These are phyloP conservation scores for Microdochium trichocladiopsis DNA, from an alignment of 2,329 filamentous ascomycete species.

Conservation along the genomic window DNA sequence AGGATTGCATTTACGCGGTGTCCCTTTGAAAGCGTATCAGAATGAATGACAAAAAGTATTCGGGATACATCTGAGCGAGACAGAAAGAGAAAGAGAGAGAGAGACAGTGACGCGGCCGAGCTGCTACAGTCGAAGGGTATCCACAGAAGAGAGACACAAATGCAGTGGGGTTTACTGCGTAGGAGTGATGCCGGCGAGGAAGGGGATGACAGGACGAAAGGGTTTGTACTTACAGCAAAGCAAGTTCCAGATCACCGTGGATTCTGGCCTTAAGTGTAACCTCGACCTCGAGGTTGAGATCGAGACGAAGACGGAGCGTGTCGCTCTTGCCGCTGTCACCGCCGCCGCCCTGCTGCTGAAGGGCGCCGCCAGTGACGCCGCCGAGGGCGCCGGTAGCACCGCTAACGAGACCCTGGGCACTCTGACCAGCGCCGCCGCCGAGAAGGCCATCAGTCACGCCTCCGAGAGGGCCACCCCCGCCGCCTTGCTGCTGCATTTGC, in stretches of 20 bases:
- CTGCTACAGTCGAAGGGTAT: no score
- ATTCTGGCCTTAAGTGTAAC: slow-evolving; percentile 77
- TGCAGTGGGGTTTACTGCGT: no score
- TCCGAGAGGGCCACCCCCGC: slow-evolving; percentile 53
- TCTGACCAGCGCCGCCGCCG: slow-evolving; percentile 9
- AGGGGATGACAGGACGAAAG: not conserved
- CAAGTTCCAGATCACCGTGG: slow-evolving; percentile 70
- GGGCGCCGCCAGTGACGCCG: not conserved
- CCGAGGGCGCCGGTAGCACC: not conserved
- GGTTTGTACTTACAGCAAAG: slow-evolving; percentile 41
- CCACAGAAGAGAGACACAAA: no score
- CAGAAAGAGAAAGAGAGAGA: not conserved
- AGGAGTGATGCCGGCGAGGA: no score
- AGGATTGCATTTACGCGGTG: not conserved
- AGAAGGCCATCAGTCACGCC: slow-evolving; percentile 40
- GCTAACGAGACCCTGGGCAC: slow-evolving; percentile 30
- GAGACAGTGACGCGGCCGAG: no score
- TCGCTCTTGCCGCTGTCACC: slow-evolving; percentile 36
- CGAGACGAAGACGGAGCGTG: slow-evolving; percentile 63
- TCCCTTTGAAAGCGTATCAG: not conserved
- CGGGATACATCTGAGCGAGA: not conserved
- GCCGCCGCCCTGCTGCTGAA: slow-evolving; percentile 6
- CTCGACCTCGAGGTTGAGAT: slow-evolving; percentile 72
- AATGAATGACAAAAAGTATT: not conserved
- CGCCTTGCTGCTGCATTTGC: not conserved